Base-by-base conservation (phyloP, 345 rosid genomes). In the Atalantia buxifolia region DNA sequence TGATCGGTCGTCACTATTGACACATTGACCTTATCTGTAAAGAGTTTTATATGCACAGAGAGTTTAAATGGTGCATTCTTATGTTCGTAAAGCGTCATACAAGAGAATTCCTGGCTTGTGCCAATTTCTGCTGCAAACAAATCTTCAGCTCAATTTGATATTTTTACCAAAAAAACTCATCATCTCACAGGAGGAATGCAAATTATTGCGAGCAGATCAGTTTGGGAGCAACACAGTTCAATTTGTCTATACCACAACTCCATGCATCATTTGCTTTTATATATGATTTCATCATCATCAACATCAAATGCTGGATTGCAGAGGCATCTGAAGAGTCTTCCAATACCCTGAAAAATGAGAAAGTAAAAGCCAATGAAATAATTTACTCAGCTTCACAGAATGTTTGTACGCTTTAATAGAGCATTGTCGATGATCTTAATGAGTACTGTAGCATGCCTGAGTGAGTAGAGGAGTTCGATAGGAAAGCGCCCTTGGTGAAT, bases 231-330 rank as follows among this genome's bases (percentile, higher is more conserved):
- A 33, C 28, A 4, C 19, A 14, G 25, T 74, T 40, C 19, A 30
- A 28, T 19, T 27, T 31, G 42, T n/a, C 25, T 4, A 21, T 19
- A 16, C 55, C 50, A 59, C 12, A 57, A 33, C 57, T 9, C 27
- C 24, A 3, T 38, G 28, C 62, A 68, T 91, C 92, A 93, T 84
- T 91, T 93, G 85, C 92, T 81, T 83, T 85, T 92, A 90, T 92
- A 93, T 50, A 91, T 91, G 73, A 91, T 91, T 80, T 95, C 98
- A 56, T 95, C 98, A 77, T 95, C 99, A 18, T 95, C 99, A 40
- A 93, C 99, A 70, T 95, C 94, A 62, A 91, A 93, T 72, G 99
- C 98, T 30, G 98, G 99, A 83, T 89, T 95, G 78, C 97, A 95
- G 28, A 93, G 92, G 89, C 99, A 95, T 86, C 98, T 95, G 89